A percentile compares a stretch with the other conserved stretches of the same genome.
phyloP scores from a whole-genome alignment of 164 flowering plant genomes.

The Aristolochia contorta region DNA sequence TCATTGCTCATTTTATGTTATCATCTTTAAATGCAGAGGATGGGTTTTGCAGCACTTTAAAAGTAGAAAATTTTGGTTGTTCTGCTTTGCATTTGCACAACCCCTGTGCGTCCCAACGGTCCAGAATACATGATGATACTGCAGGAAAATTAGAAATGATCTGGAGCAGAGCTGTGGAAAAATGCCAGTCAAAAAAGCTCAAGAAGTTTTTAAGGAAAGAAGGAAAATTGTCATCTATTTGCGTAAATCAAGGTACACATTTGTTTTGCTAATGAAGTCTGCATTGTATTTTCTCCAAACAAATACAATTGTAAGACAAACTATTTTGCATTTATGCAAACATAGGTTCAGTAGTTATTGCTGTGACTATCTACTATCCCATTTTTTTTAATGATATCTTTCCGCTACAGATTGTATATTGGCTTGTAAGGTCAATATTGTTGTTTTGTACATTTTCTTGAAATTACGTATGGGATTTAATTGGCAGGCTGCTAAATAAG shows the following conservation, averaged over 20 bases:
- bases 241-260: slow-evolving; percentile 46
- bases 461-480: too few species aligned
- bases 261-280: background rate
- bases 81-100: slow-evolving; percentile 23
- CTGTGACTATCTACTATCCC: background rate
- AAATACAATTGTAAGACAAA: background rate
- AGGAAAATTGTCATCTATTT: slow-evolving; percentile 60
- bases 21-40: slow-evolving; percentile 31
- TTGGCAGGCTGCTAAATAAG: too few species aligned
- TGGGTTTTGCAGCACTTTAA: slow-evolving; percentile 34
- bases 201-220: slow-evolving; percentile 47
- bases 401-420: too few species aligned
- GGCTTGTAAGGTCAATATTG: too few species aligned
- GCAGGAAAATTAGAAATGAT: slow-evolving; percentile 36
- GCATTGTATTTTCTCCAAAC: background rate
- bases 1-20: background rate
- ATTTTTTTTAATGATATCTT: background rate
- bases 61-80: slow-evolving; percentile 39
- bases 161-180: slow-evolving; percentile 55
- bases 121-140: slow-evolving; percentile 20
- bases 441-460: too few species aligned
- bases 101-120: slow-evolving; percentile 14
- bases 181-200: slow-evolving; percentile 48
- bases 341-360: background rate
- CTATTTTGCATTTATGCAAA: background rate